These are phyloP conservation scores for Priceomyces haplophilus DNA, from an alignment of 805 yeast genomes.

Conservation along the genomic window DNA sequence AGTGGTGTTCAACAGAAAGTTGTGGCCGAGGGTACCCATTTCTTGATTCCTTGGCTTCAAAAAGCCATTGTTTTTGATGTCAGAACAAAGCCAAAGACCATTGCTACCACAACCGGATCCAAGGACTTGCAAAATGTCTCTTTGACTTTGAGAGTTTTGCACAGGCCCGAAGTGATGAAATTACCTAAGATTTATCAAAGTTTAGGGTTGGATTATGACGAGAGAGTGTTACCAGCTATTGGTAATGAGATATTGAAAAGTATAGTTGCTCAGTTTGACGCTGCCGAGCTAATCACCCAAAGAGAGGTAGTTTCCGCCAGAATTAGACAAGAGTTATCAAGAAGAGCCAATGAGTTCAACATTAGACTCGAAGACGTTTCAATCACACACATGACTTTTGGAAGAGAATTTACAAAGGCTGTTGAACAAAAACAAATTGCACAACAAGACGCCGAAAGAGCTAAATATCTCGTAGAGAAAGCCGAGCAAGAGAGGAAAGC, in stretches of 20 bases:
- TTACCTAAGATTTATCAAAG: constrained; percentile 87
- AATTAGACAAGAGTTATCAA: constrained; percentile 80
- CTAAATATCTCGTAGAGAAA: constrained; percentile 86
- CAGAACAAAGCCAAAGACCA: constrained; percentile 90
- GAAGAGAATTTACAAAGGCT: constrained; percentile 94
- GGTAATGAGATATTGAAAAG: constrained; percentile 89
- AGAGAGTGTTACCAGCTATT: constrained; percentile 86
- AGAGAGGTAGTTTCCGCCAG: constrained; percentile 90
- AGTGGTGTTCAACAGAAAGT: constrained; percentile 86
- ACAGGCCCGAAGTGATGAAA: constrained; percentile 83
- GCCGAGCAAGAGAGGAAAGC: constrained; percentile 98
- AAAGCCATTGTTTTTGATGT: constrained; percentile 88
- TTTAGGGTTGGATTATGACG: constrained; percentile 92
- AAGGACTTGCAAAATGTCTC: constrained; percentile 96
- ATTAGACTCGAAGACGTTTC: constrained; percentile 94
- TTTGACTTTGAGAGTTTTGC: constrained; percentile 86
- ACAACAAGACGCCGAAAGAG: constrained; percentile 98
- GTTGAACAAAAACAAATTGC: constrained; percentile 99
- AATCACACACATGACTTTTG: constrained; percentile 96
- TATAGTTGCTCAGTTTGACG: constrained; percentile 91
- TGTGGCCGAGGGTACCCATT: constrained; percentile 95
- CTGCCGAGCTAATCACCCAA: constrained; percentile 95
- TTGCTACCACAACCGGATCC: constrained; percentile 93
- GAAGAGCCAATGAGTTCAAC: constrained; percentile 83
- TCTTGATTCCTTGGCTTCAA: constrained; percentile 93